Conservation (phyloP, 345 rosid species). For the Rhodamnia argentea region DNA sequence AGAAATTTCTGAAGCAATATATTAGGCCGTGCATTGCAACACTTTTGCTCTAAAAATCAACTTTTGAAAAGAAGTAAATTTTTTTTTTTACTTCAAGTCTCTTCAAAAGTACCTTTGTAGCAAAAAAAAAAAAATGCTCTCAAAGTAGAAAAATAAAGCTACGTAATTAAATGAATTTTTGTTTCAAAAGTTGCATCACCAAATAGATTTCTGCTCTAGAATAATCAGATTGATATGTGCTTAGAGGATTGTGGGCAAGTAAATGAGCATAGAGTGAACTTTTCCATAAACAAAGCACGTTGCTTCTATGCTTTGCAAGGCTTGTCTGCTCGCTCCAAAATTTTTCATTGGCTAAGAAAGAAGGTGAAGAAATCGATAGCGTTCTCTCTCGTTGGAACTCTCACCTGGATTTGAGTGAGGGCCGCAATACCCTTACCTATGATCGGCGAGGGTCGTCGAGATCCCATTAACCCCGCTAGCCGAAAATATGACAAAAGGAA, state of each 20-base stretch:
- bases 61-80: too few relatives aligned
- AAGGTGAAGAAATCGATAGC: not conserved
- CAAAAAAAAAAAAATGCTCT: too few relatives aligned
- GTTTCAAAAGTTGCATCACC: too few relatives aligned
- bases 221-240: not conserved
- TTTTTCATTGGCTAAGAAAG: not conserved
- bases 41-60: too few relatives aligned
- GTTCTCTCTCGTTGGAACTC: not conserved
- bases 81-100: too few relatives aligned
- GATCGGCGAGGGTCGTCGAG: fast-evolving
- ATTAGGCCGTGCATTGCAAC: not conserved
- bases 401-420: not conserved
- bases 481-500: not conserved
- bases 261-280: too few relatives aligned
- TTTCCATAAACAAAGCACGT: too few relatives aligned
- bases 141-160: too few relatives aligned
- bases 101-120: too few relatives aligned
- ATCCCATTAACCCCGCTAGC: not conserved
- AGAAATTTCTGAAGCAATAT: not conserved
- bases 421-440: not conserved
- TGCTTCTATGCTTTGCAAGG: not conserved
- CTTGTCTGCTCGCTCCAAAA: not conserved
- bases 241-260: too few relatives aligned
- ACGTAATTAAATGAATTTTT: too few relatives aligned
- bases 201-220: too few relatives aligned